Conservation (phyloP, 179 eudicot species). For the Kewa caespitosa region DNA sequence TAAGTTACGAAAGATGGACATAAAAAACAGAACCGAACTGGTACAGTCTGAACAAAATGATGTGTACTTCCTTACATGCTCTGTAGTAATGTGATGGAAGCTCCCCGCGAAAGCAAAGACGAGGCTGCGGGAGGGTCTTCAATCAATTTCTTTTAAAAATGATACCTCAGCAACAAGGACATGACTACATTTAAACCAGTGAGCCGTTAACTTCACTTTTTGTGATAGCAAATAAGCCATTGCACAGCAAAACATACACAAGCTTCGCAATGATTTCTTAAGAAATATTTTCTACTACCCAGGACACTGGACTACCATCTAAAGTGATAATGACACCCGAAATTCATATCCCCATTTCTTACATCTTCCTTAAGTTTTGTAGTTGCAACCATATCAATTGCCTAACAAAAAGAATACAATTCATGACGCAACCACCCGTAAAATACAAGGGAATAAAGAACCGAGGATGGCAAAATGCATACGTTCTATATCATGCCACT, state of each 20-base stretch:
- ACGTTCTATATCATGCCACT: neutral
- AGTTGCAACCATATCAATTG: neutral
- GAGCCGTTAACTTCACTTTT: neutral
- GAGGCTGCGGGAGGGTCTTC: neutral
- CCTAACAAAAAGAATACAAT: neutral
- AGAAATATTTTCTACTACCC: too few relatives aligned
- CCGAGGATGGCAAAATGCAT: neutral
- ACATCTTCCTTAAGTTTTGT: neutral
- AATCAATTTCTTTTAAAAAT: neutral
- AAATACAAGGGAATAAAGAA: neutral
- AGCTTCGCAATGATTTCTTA: neutral
- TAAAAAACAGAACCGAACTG: neutral
- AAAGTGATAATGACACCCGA: neutral
- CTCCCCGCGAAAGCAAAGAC: neutral
- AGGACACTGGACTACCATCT: neutral
- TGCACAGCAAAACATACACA: neutral
- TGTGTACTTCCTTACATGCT: neutral
- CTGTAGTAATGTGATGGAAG: neutral
- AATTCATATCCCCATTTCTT: neutral
- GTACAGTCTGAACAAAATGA: neutral
- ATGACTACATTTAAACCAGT: neutral
- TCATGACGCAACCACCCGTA: neutral
- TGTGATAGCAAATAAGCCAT: neutral
- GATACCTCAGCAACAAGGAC: conserved; percentile 1
- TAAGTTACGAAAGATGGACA: neutral